Conservation (phyloP, 164 flowering plant species). For the Chimonanthus praecox region DNA sequence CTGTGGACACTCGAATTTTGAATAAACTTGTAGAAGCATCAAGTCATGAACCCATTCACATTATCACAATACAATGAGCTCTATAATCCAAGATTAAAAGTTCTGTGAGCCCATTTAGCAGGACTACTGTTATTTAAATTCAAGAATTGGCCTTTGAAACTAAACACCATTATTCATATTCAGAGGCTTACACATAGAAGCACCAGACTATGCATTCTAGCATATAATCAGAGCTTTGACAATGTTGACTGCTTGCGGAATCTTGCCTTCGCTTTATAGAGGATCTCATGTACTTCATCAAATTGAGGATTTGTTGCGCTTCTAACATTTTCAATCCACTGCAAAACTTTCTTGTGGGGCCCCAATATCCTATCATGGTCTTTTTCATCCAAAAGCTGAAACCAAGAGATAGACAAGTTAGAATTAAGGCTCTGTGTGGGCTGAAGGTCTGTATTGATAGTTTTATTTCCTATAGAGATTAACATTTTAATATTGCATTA, state of each 20-base stretch:
- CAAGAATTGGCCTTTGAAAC: too few species aligned
- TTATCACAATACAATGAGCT: too few species aligned
- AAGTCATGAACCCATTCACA: too few species aligned
- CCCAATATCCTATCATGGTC: conserved; percentile 52
- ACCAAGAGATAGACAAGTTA: background rate
- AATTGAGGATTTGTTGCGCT: conserved; percentile 75
- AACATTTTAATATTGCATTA: too few species aligned
- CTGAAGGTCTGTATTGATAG: background rate
- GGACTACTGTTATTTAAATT: too few species aligned
- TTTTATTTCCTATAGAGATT: too few species aligned
- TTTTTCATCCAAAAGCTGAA: conserved; percentile 52
- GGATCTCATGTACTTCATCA: conserved; percentile 56
- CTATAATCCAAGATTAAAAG: too few species aligned
- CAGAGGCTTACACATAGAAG: too few species aligned
- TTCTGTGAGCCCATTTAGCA: too few species aligned
- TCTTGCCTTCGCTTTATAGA: conserved; percentile 40
- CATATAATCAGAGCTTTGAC: background rate
- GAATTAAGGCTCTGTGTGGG: background rate
- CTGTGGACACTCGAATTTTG: too few species aligned
- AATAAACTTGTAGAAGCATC: too few species aligned
- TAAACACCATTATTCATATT: too few species aligned
- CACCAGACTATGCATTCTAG: background rate
- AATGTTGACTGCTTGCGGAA: conserved; percentile 19
- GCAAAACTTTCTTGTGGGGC: conserved; percentile 62
- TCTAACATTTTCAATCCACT: conserved; percentile 73